Percentiles rank a stretch among this genome's conserved stretches.
Conservation (phyloP, 192 early-diverging fungal species). For the Coemansia biformis region DNA sequence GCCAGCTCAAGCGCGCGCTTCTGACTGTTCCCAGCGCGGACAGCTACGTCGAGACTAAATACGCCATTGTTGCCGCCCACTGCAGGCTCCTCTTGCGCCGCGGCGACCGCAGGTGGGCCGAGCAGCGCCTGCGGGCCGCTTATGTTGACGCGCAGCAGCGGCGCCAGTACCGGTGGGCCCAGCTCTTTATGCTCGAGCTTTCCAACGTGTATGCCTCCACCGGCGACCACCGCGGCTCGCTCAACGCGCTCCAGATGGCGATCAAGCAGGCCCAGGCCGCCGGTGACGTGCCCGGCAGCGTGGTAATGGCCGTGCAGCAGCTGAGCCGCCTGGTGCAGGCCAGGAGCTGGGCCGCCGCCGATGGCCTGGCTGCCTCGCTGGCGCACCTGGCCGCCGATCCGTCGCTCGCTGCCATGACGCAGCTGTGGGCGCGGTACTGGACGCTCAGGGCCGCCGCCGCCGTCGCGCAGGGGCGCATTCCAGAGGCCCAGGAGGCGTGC, state of each 20-base stretch:
- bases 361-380: background rate
- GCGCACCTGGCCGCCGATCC: background rate
- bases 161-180: conserved; percentile 17
- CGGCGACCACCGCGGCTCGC: conserved; percentile 12
- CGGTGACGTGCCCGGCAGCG: conserved; percentile 9
- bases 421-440: conserved; percentile 34
- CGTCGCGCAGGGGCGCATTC: conserved; percentile 8
- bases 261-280: conserved; percentile 10
- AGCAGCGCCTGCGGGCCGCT: conserved; percentile 31
- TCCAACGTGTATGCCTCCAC: conserved; percentile 6
- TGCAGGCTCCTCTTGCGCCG: conserved; percentile 29
- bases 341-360: conserved; percentile 16
- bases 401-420: background rate
- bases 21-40: conserved; percentile 27
- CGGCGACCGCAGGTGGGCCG: conserved; percentile 26
- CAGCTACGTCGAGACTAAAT: conserved; percentile 10
- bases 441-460: conserved; percentile 14
- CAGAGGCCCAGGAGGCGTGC: conserved; percentile 20
- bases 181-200: conserved; percentile 33
- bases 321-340: conserved; percentile 16
- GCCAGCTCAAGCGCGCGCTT: conserved; percentile 30
- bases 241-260: conserved; percentile 8
- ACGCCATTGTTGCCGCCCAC: conserved; percentile 25
- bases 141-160: conserved; percentile 32
- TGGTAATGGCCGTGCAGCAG: conserved; percentile 19